Evolutionary conservation across 306 rosid genomes (phyloP).

Genomic region (Amphicarpaea edgeworthii): DNA sequence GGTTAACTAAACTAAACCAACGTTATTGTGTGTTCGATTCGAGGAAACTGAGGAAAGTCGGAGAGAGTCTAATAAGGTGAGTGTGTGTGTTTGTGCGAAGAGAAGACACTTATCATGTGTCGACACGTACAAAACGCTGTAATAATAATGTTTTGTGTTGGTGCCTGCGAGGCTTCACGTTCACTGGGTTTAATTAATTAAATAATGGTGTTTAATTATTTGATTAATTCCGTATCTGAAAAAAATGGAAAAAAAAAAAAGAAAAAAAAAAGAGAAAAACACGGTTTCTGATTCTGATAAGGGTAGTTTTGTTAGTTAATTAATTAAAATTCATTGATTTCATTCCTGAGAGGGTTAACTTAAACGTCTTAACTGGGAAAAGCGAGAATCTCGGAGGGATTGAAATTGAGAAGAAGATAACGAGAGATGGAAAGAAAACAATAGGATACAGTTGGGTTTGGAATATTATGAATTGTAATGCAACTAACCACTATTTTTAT

Average conservation of each 20-base stretch:
- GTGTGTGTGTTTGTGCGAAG: too few relatives aligned
- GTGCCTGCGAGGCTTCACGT: constrained; percentile 42
- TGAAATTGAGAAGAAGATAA: constrained; percentile 16
- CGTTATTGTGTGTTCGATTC: neutral
- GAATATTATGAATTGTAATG: constrained; percentile 63
- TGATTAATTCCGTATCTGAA: neutral
- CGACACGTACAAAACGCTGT: constrained; percentile 47
- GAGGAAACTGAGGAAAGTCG: constrained; percentile 17
- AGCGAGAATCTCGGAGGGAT: constrained; percentile 55
- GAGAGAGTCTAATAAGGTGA: constrained; percentile 41
- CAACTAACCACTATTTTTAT: constrained; percentile 37
- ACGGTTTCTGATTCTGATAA: too few relatives aligned
- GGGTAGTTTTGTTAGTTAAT: neutral
- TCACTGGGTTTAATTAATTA: constrained; percentile 31
- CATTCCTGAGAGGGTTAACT: neutral
- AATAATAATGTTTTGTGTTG: neutral
- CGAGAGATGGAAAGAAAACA: constrained; percentile 16
- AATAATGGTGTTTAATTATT: too few relatives aligned
- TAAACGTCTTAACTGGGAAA: neutral
- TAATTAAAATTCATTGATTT: neutral
- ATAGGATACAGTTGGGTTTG: constrained; percentile 68
- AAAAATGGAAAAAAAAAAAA: neutral
- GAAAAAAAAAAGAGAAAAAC: neutral
- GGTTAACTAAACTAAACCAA: too few relatives aligned
- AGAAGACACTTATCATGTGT: constrained; percentile 32